phyloP scores from a whole-genome alignment of 495 filamentous ascomycete genomes.

The Hypoxylon fuscum region DNA sequence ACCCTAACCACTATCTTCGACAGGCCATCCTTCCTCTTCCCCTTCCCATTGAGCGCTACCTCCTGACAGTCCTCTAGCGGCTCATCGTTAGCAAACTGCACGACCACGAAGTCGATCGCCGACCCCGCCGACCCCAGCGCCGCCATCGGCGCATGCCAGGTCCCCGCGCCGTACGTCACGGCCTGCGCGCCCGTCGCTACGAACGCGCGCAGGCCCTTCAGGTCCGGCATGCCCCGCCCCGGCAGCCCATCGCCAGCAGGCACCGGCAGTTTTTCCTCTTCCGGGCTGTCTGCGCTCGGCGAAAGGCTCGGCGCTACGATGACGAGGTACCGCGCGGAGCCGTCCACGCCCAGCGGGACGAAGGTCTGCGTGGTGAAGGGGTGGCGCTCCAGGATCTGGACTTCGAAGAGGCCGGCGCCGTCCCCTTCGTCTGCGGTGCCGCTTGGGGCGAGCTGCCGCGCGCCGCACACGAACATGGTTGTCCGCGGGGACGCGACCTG shows the following conservation, averaged over 20 bases:
- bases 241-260: conserved; percentile 45
- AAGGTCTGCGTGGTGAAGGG: conserved; percentile 96
- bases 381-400: conserved; percentile 87
- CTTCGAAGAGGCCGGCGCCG: conserved; percentile 61
- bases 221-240: conserved; percentile 76
- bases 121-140: conserved; percentile 74
- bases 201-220: conserved; percentile 76
- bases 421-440: neutral
- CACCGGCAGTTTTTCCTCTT: conserved; percentile 46
- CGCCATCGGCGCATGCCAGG: conserved; percentile 98
- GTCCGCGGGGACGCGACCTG: conserved; percentile 68
- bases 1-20: conserved; percentile 23
- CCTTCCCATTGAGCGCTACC: conserved; percentile 58
- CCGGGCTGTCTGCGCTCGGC: conserved; percentile 46
- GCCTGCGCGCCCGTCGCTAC: conserved; percentile 81
- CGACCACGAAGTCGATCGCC: conserved; percentile 79
- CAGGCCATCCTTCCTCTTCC: neutral
- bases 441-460: conserved; percentile 53
- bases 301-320: conserved; percentile 82
- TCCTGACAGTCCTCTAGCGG: conserved; percentile 91
- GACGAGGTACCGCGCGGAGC: conserved; percentile 73
- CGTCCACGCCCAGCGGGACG: conserved; percentile 75
- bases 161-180: conserved; percentile 89
- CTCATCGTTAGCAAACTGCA: conserved; percentile 88
- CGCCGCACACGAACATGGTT: conserved; percentile 91